These are phyloP conservation scores for Sporisorium exsertum DNA, from an alignment of 1,284 basidiomycete species.

Conservation along the genomic window DNA sequence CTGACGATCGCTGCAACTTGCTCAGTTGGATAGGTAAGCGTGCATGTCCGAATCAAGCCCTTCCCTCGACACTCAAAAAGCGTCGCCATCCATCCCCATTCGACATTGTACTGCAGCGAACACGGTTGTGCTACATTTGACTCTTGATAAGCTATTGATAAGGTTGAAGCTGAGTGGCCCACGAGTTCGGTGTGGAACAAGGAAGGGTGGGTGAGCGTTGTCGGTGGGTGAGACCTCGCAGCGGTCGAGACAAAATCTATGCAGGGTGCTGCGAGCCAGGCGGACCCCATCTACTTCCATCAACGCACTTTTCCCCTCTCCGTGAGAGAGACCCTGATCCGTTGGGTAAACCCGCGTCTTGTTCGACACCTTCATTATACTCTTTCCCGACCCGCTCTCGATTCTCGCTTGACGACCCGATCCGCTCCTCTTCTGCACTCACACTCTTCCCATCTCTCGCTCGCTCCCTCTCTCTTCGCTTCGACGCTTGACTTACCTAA, in stretches of 20 bases:
- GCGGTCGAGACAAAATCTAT: neutral
- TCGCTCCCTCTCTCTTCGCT: neutral
- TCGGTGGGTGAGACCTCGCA: too few species aligned
- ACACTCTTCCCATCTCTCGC: neutral
- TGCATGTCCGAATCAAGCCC: conserved; percentile 15
- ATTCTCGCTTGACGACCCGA: conserved; percentile 7
- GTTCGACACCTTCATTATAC: too few species aligned
- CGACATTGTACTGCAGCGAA: too few species aligned
- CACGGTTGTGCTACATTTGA: too few species aligned
- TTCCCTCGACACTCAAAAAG: neutral
- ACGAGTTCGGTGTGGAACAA: neutral
- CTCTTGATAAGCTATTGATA: too few species aligned
- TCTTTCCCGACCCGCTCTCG: neutral
- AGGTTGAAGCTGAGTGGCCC: too few species aligned
- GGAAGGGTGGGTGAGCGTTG: too few species aligned
- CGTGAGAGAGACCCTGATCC: neutral
- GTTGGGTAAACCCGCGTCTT: neutral
- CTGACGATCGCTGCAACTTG: conserved; percentile 26
- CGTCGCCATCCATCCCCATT: conserved; percentile 4
- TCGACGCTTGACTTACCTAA: neutral
- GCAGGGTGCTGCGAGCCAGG: neutral
- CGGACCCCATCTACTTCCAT: too few species aligned
- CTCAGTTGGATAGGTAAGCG: conserved; percentile 18
- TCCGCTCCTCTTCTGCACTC: neutral
- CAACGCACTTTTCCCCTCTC: neutral